Evolutionary conservation across 2,329 filamentous ascomycete genomes (phyloP).

Genomic region (Teratosphaeriaceae sp.): DNA sequence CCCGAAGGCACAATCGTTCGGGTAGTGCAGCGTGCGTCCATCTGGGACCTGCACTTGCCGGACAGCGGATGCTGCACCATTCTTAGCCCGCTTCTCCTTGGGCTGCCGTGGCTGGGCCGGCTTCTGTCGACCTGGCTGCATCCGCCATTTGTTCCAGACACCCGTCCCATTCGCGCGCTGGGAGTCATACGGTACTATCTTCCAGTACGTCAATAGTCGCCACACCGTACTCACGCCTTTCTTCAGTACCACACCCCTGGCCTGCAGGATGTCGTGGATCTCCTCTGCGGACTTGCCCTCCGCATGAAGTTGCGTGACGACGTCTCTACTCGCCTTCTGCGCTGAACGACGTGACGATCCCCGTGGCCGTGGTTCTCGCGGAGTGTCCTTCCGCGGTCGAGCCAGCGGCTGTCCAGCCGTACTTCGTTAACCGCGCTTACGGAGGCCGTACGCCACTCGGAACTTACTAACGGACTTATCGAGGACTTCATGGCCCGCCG

Average conservation of each 20-base stretch:
- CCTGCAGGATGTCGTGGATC: conserved; percentile 17
- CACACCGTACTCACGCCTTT: conserved; percentile 17
- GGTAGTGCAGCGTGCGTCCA: conserved; percentile 16
- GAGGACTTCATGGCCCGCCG: conserved; percentile 14
- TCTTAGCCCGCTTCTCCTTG: conserved; percentile 9
- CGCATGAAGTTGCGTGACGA: conserved; percentile 13
- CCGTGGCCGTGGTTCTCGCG: neutral
- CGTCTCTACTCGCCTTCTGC: neutral
- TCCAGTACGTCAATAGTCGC: conserved; percentile 20
- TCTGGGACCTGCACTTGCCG: conserved; percentile 9
- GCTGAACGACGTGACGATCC: neutral
- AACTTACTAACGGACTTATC: conserved; percentile 19
- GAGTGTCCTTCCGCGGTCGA: conserved; percentile 3
- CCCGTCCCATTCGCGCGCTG: conserved; percentile 19
- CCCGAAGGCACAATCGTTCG: conserved; percentile 17
- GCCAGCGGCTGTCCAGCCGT: conserved; percentile 11
- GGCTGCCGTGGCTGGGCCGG: conserved; percentile 4
- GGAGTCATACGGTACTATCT: conserved; percentile 18
- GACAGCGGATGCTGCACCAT: too few species aligned
- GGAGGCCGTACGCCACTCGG: conserved; percentile 20
- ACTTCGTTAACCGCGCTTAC: conserved; percentile 15
- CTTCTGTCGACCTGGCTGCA: conserved; percentile 5
- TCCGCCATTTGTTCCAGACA: conserved; percentile 10
- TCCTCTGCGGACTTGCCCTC: conserved; percentile 20
- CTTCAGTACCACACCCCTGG: conserved; percentile 15